Evolutionary conservation across 805 yeast species (phyloP).

Genomic region (Lipomyces orientalis): DNA sequence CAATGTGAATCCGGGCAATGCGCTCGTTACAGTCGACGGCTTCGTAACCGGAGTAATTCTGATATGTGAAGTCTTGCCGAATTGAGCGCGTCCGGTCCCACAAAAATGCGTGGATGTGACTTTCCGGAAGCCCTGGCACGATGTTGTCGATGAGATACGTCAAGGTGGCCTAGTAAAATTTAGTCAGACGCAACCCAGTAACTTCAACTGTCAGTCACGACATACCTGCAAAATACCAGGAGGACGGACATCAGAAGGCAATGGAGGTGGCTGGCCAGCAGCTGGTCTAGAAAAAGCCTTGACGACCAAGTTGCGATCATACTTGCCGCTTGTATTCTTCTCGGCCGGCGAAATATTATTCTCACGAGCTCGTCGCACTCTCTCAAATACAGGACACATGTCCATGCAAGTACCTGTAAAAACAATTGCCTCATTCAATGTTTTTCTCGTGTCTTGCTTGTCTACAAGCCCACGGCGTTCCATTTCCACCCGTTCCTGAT

Average conservation of each 20-base stretch:
- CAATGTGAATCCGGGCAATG: conserved; percentile 85
- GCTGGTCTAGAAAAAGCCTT: conserved; percentile 97
- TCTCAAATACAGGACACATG: conserved; percentile 95
- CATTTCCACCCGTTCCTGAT: conserved; percentile 38
- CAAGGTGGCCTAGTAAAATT: conserved; percentile 55
- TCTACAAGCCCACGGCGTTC: conserved; percentile 71
- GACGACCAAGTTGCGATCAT: conserved; percentile 67
- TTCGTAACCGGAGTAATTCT: conserved; percentile 90
- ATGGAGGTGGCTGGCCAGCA: conserved; percentile 97
- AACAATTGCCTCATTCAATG: conserved; percentile 82
- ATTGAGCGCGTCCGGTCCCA: conserved; percentile 98
- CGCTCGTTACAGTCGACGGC: conserved; percentile 91
- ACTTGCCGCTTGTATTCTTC: conserved; percentile 65
- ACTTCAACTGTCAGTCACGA: background rate
- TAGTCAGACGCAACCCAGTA: background rate
- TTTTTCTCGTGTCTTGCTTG: conserved; percentile 79
- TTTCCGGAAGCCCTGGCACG: conserved; percentile 72
- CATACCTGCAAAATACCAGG: conserved; percentile 64
- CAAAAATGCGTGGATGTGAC: conserved; percentile 75
- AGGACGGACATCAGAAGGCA: conserved; percentile 97
- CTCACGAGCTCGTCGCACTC: conserved; percentile 84
- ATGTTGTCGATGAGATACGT: conserved; percentile 71
- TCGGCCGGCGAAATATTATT: conserved; percentile 84
- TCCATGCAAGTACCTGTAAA: conserved; percentile 89
- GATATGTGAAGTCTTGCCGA: conserved; percentile 95